These are phyloP conservation scores for Chenopodium formosanum DNA, from an alignment of 148 eudicot genomes.

Conservation along the genomic window DNA sequence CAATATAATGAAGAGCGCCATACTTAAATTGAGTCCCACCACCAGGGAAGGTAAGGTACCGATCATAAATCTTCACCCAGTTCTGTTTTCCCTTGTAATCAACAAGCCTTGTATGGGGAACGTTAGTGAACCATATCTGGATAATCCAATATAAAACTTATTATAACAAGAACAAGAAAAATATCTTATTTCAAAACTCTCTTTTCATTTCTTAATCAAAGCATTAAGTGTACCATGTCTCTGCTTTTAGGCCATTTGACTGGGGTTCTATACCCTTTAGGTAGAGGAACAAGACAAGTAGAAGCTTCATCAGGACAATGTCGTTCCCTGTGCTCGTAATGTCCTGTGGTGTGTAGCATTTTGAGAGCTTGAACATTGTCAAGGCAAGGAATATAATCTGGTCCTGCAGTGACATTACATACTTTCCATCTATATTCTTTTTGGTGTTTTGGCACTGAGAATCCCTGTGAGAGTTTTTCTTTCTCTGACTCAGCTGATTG, in stretches of 20 bases:
- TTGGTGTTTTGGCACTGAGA: slow-evolving; percentile 7
- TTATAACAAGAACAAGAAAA: slow-evolving; percentile 8
- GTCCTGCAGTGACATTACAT: slow-evolving; percentile 69
- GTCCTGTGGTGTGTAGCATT: slow-evolving; percentile 44
- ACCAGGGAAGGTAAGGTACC: slow-evolving; percentile 60
- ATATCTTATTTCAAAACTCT: neutral
- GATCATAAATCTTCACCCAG: slow-evolving; percentile 64
- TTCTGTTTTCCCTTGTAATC: slow-evolving; percentile 58
- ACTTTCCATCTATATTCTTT: slow-evolving; percentile 46
- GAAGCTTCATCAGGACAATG: slow-evolving; percentile 72
- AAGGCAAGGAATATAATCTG: slow-evolving; percentile 80
- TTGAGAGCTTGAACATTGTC: slow-evolving; percentile 57
- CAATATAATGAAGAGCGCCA: slow-evolving; percentile 68
- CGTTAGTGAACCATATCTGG: slow-evolving; percentile 70
- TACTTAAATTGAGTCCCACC: slow-evolving; percentile 69
- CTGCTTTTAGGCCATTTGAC: slow-evolving; percentile 73
- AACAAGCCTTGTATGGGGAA: slow-evolving; percentile 62
- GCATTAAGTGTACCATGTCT: slow-evolving; percentile 47
- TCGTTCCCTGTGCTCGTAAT: slow-evolving; percentile 73
- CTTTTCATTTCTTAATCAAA: neutral
- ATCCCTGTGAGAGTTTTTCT: slow-evolving; percentile 38
- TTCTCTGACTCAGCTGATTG: slow-evolving; percentile 43
- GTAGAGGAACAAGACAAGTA: slow-evolving; percentile 60
- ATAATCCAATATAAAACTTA: slow-evolving; percentile 11
- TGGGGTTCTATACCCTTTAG: slow-evolving; percentile 59